Conservation (phyloP, 1,139 yeast genomes). For the Hansenula anomala region DNA sequence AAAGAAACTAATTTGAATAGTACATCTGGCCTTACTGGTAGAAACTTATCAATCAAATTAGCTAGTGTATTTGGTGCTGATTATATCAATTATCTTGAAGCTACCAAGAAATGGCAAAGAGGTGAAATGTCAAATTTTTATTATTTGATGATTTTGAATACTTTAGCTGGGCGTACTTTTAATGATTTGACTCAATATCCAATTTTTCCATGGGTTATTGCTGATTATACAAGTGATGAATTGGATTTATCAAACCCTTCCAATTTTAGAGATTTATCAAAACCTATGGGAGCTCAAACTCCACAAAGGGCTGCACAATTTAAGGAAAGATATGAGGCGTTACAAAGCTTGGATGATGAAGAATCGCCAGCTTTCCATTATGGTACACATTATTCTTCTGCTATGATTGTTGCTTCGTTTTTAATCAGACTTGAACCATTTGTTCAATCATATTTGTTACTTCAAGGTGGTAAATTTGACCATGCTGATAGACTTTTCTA, state of each 20-base stretch:
- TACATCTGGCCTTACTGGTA: slow-evolving; percentile 21
- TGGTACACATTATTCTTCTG: slow-evolving; percentile 89
- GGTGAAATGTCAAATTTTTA: slow-evolving; percentile 81
- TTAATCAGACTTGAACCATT: slow-evolving; percentile 73
- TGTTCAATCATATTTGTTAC: slow-evolving; percentile 66
- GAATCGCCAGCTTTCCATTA: slow-evolving; percentile 73
- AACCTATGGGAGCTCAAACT: slow-evolving; percentile 89
- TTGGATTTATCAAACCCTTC: slow-evolving; percentile 57
- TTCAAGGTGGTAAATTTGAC: slow-evolving; percentile 86
- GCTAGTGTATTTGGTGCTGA: slow-evolving; percentile 35
- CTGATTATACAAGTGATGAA: slow-evolving; percentile 66
- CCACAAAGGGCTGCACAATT: slow-evolving; percentile 54
- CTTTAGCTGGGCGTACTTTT: slow-evolving; percentile 81
- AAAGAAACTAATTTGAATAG: slow-evolving; percentile 35
- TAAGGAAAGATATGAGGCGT: slow-evolving; percentile 63
- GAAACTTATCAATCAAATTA: slow-evolving; percentile 31
- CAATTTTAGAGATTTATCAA: slow-evolving; percentile 66
- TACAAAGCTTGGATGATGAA: slow-evolving; percentile 49
- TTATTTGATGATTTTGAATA: slow-evolving; percentile 71
- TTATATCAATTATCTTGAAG: slow-evolving; percentile 35
- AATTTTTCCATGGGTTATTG: slow-evolving; percentile 84
- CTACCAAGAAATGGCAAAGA: slow-evolving; percentile 65
- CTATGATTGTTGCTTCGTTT: slow-evolving; percentile 84
- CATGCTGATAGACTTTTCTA: slow-evolving; percentile 79
- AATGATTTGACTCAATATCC: slow-evolving; percentile 88